A percentile compares a stretch with the other conserved stretches of the same genome.
Evolutionary conservation across 257 asterid species (phyloP).

Genomic region (Paraleonurus japonicus): DNA sequence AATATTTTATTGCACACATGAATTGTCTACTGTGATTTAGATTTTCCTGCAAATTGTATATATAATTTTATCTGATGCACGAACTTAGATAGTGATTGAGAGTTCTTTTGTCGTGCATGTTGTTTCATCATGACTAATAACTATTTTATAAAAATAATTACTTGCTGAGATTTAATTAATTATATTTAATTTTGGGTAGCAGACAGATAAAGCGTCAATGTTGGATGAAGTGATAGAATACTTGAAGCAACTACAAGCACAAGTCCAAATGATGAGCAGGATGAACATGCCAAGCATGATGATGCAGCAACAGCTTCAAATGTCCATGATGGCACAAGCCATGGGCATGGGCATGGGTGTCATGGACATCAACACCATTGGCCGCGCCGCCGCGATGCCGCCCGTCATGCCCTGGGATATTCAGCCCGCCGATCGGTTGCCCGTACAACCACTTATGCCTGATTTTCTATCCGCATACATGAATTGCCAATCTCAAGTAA

Average conservation of each 20-base stretch:
- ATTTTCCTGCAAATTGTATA: too few relatives aligned
- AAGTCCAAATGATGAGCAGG: slow-evolving; percentile 63
- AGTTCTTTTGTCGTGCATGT: too few relatives aligned
- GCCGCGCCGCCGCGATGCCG: slow-evolving; percentile 31
- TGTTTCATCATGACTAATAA: too few relatives aligned
- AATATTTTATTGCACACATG: too few relatives aligned
- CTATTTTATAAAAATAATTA: too few relatives aligned
- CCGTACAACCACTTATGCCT: slow-evolving; percentile 27
- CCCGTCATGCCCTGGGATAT: slow-evolving; percentile 50
- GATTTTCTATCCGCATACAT: slow-evolving; percentile 54
- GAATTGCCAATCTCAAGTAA: slow-evolving; percentile 67
- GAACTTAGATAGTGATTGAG: too few relatives aligned
- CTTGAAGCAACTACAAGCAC: slow-evolving; percentile 72
- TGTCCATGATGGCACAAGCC: slow-evolving; percentile 61
- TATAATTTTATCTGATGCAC: too few relatives aligned
- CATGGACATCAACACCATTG: slow-evolving; percentile 57
- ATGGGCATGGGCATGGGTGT: slow-evolving; percentile 38
- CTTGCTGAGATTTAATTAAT: too few relatives aligned
- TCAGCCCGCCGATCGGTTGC: slow-evolving; percentile 31
- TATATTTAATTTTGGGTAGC: not conserved
- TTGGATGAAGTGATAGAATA: slow-evolving; percentile 90
- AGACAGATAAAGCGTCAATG: slow-evolving; percentile 96
- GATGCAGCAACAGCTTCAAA: slow-evolving; percentile 76
- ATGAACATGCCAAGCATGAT: slow-evolving; percentile 74
- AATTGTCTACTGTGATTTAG: too few relatives aligned